These are phyloP conservation scores for Aureobasidium sp. DNA, from an alignment of 2,329 filamentous ascomycete species.

Conservation along the genomic window DNA sequence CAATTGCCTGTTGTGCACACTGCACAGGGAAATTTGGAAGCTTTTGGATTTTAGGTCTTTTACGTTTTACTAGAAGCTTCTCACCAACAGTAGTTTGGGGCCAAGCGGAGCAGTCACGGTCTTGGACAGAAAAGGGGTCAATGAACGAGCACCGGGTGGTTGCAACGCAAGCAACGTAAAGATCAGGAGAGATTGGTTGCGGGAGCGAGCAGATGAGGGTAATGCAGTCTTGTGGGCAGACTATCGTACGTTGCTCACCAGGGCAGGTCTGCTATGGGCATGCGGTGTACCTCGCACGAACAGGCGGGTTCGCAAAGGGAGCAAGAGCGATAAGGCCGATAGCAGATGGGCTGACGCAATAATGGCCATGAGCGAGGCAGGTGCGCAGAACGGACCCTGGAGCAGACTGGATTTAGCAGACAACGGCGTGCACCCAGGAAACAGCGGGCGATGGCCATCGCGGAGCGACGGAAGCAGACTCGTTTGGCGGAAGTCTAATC, in stretches of 20 bases:
- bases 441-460: neutral
- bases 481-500: conserved; percentile 14
- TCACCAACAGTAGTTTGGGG: conserved; percentile 2
- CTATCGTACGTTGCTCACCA: conserved; percentile 9
- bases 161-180: neutral
- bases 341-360: conserved; percentile 4
- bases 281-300: conserved; percentile 3
- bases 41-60: conserved; percentile 8
- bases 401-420: neutral
- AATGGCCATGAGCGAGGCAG: neutral
- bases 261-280: conserved; percentile 6
- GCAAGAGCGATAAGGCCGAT: neutral
- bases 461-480: conserved; percentile 9
- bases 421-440: conserved; percentile 9
- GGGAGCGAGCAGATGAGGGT: neutral
- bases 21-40: conserved; percentile 9
- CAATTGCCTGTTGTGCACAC: neutral
- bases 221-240: neutral
- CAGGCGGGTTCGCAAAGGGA: neutral
- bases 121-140: neutral
- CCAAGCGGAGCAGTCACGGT: neutral
- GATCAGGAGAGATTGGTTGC: neutral
- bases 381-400: conserved; percentile 3
- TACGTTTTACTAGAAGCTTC: conserved; percentile 8
- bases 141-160: neutral